Base-by-base conservation (phyloP, 768 basidiomycete genomes). In the Russula brevipes region DNA sequence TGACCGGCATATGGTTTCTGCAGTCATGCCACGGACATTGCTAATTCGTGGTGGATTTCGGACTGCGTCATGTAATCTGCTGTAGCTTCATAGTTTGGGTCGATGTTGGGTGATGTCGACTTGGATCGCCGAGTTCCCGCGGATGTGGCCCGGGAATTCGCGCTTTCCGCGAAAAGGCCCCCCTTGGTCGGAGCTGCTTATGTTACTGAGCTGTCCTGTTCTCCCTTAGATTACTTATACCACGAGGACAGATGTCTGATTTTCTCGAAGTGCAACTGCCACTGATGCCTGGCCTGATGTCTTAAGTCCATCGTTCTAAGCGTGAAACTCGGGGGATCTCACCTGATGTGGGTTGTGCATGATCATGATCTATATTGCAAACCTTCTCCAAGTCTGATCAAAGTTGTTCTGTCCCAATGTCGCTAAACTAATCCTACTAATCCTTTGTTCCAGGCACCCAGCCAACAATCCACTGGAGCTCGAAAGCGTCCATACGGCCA, bases 1-100 rank as follows among this genome's bases (percentile, higher is more conserved):
- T 59, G 49, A 64, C 33, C 17, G 3, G 35, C 91, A 58, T n/a
- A 36, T n/a, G 61, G 35, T 36, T 33, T 14, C 36, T 36, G 24
- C 35, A 35, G 38, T 6, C 35, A 9, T 52, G 12, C 38, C 35
- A 38, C 31, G 9, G 45, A 42, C 39, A 47, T 35, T 36, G 7
- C 44, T 12, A 36, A 33, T 30, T 7, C 16, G 36, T 45, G 10
- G 24, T 12, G 54, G 31, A n/a, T 61, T 54, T 31, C 45, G 38
- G 52, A 49, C 8, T 24, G 24, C 24, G 24, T 1, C 24, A 24
- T 30, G 59, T 49, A n/a, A 39, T 38, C 36, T 38, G 38, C 17
- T 54, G 38, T 36, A n/a, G 36, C 53, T 12, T 56, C 30, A 35
- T 53, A 19, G n/a, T 53, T 38, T 53, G n/a, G 14, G 5, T n/a